These are phyloP conservation scores for Metschnikowia lachancei DNA, from an alignment of 805 yeast species.

Conservation along the genomic window DNA sequence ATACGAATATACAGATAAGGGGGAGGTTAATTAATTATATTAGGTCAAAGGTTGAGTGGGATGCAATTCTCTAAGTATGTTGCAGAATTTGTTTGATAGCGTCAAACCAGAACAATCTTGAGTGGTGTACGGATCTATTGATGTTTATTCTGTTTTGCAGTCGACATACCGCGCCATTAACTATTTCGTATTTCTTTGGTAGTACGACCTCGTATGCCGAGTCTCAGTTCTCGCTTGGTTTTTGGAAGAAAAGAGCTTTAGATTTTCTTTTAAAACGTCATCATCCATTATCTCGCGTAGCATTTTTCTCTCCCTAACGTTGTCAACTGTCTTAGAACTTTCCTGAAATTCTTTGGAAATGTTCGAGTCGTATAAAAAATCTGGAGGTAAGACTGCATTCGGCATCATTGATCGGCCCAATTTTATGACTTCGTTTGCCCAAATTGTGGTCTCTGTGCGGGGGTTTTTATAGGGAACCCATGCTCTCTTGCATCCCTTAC, in stretches of 20 bases:
- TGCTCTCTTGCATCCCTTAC: constrained; percentile 62
- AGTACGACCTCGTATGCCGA: constrained; percentile 41
- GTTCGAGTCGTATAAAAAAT: constrained; percentile 28
- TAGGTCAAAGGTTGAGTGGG: no score
- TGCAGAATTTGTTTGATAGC: no score
- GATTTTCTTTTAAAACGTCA: not conserved
- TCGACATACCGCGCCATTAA: no score
- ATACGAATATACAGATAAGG: no score
- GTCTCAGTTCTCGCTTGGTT: constrained; percentile 8
- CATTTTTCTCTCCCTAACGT: constrained; percentile 28
- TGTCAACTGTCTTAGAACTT: constrained; percentile 5
- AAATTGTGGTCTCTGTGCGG: constrained; percentile 48
- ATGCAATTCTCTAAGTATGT: no score
- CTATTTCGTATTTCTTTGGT: constrained; percentile 23
- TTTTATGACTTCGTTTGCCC: constrained; percentile 65
- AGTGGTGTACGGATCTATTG: no score
- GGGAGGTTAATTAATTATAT: no score
- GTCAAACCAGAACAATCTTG: no score
- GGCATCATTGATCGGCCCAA: constrained; percentile 65
- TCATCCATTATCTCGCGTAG: constrained; percentile 27
- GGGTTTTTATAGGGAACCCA: constrained; percentile 62
- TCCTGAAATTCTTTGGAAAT: not conserved
- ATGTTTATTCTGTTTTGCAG: no score
- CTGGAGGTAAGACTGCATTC: constrained; percentile 40
- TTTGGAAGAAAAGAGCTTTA: not conserved